Percentiles rank a stretch among this genome's conserved stretches.
Evolutionary conservation across 805 yeast species (phyloP).

Genomic region (Saccharomyces eubayanus): DNA sequence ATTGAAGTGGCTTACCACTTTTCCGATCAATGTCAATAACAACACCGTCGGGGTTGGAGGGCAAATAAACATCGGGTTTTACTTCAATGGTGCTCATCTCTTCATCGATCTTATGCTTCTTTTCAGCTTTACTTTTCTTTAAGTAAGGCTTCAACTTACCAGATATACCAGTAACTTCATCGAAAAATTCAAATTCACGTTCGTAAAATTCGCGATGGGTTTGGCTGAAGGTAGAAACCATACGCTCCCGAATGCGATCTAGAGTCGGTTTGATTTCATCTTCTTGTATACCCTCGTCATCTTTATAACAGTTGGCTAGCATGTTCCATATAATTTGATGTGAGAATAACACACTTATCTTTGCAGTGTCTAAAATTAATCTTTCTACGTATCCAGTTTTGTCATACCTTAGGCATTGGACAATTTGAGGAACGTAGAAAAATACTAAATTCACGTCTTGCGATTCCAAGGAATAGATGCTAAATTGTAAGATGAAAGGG

Average conservation of each 20-base stretch:
- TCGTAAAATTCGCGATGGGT: conserved; percentile 63
- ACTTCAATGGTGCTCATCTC: conserved; percentile 78
- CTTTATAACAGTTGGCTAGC: conserved; percentile 85
- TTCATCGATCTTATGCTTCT: conserved; percentile 91
- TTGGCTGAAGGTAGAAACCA: conserved; percentile 53
- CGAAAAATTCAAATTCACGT: conserved; percentile 80
- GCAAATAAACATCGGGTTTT: conserved; percentile 79
- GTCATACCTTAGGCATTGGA: conserved; percentile 83
- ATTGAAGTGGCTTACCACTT: conserved; percentile 90
- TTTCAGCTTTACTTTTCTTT: conserved; percentile 90
- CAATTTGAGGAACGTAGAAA: conserved; percentile 97
- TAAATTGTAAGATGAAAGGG: conserved; percentile 69
- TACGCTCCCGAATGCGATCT: conserved; percentile 59
- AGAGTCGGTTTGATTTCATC: conserved; percentile 76
- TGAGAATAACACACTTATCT: conserved; percentile 82
- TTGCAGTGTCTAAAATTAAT: conserved; percentile 85
- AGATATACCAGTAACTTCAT: conserved; percentile 85
- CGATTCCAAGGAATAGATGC: conserved; percentile 80
- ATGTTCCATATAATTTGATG: conserved; percentile 98
- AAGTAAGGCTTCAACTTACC: conserved; percentile 93
- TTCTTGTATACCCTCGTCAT: conserved; percentile 75
- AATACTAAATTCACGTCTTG: conserved; percentile 84
- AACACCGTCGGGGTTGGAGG: conserved; percentile 94
- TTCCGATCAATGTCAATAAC: conserved; percentile 84
- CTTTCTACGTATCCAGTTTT: conserved; percentile 75